A percentile compares a stretch with the other conserved stretches of the same genome.
These are phyloP conservation scores for Onygena corvina DNA, from an alignment of 2,329 filamentous ascomycete genomes.

Conservation along the genomic window DNA sequence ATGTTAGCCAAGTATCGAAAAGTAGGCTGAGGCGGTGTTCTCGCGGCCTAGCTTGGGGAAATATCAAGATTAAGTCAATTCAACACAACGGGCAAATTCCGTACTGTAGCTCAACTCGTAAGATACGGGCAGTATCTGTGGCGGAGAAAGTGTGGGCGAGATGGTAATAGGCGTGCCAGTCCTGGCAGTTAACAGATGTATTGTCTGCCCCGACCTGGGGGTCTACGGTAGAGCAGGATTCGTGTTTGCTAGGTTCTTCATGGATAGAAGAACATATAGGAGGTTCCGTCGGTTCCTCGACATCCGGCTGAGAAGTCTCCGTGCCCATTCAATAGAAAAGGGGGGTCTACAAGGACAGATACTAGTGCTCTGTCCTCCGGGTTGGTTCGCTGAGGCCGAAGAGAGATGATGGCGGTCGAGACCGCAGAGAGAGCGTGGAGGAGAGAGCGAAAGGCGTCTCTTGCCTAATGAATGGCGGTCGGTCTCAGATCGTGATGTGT, in stretches of 20 bases:
- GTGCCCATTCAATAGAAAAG: constrained; percentile 30
- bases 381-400: not conserved
- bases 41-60: not conserved
- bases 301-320: constrained; percentile 28
- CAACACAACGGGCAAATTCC: constrained; percentile 4
- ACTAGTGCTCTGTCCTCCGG: constrained; percentile 1
- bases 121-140: constrained; percentile 15
- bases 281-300: constrained; percentile 33
- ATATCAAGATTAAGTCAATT: not conserved
- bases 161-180: constrained; percentile 14
- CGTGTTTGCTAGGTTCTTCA: constrained; percentile 18
- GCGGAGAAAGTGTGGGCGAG: constrained; percentile 21
- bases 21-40: too few species aligned
- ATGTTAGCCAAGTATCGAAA: not conserved
- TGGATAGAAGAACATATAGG: constrained; percentile 27
- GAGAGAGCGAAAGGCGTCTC: not conserved
- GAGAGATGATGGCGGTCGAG: not conserved
- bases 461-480: too few species aligned
- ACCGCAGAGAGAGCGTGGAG: not conserved
- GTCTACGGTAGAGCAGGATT: constrained; percentile 18
- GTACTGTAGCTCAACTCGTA: constrained; percentile 21
- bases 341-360: constrained; percentile 6
- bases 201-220: constrained; percentile 7
- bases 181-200: constrained; percentile 8
- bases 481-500: too few species aligned